Conservation (phyloP, 495 filamentous ascomycete species). For the Aspergillus wentii region DNA sequence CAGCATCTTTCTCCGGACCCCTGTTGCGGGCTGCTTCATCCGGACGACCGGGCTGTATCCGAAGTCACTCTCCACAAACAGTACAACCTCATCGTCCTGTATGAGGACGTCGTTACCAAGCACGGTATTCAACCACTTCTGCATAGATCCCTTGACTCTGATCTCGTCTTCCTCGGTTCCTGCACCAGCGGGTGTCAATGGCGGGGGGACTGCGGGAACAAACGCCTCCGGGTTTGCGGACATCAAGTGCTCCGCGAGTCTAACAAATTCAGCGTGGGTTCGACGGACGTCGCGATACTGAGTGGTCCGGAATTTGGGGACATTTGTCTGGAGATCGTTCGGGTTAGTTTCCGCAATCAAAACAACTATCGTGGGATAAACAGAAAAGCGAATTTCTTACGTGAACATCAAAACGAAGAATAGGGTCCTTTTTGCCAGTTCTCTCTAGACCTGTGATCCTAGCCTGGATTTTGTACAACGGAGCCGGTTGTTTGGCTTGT, state of each 20-base stretch:
- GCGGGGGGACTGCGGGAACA: constrained; percentile 93
- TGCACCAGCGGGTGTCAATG: constrained; percentile 86
- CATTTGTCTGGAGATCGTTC: constrained; percentile 72
- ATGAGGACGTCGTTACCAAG: constrained; percentile 89
- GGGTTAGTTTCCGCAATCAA: constrained; percentile 9
- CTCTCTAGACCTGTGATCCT: constrained; percentile 92
- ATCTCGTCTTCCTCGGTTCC: constrained; percentile 96
- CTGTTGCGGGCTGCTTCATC: constrained; percentile 95
- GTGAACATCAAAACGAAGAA: constrained; percentile 94
- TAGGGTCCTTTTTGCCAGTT: constrained; percentile 90
- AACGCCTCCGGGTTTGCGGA: constrained; percentile 94
- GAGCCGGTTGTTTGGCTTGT: constrained; percentile 40
- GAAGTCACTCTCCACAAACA: constrained; percentile 97
- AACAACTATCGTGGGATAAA: constrained; percentile 4
- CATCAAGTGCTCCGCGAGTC: constrained; percentile 90
- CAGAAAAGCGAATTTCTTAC: constrained; percentile 46
- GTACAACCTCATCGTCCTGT: constrained; percentile 90
- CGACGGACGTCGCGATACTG: constrained; percentile 96
- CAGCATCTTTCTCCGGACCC: constrained; percentile 86
- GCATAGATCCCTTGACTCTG: constrained; percentile 80
- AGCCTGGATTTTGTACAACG: constrained; percentile 80
- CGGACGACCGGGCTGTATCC: constrained; percentile 94
- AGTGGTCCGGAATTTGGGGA: constrained; percentile 94
- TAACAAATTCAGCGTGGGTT: constrained; percentile 91
- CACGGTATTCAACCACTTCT: constrained; percentile 91